Evolutionary conservation across 805 yeast genomes (phyloP), one percentile per base, ranked within the genome.

Genomic region (Cyberlindnera suaveolens): DNA sequence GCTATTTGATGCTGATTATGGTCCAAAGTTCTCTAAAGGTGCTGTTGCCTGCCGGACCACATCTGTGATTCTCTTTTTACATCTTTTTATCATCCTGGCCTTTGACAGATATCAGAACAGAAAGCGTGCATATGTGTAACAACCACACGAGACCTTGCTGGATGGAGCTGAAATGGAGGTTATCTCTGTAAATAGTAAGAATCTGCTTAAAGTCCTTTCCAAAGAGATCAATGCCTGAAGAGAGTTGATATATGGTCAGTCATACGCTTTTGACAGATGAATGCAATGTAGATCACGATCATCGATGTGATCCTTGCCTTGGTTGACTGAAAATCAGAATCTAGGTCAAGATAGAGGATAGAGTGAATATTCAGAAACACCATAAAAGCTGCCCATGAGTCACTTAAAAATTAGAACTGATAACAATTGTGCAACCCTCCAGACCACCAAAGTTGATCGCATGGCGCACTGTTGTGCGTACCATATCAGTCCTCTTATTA

Each of bases 91-190:
- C 13, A 50, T 55, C 15, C 40, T 49, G 13, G 40, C 47, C 30
- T 53, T 53, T 42, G 51, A 49, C 23, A 40, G 51, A 26, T 53
- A 53, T 39, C 58, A 55, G 38, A 46, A 39, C 23, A 47, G 55
- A 33, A 48, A 46, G 16, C 45, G 55, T 36, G 53, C 36, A 4
- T 48, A 42, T 15, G 27, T 50, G 14, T 38, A 33, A 10, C 14
- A 16, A 14, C 16, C 27, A 11, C 31, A 10, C 3, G 37, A 34
- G 6, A 10, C 15, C 33, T 31, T 10, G 5, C 16, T 8, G 33
- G 33, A 14, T 31, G 17, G 16, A 31, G 17, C 16, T 31, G 16
- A 31, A 31, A 31, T n/a, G 33, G 33, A 31, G 8, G 33, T 31
- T 31, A 31, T 31, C 15, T 31, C 33, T 14, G 4, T n/a, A 7